Percentiles rank a stretch among this genome's conserved stretches.
phyloP scores from a whole-genome alignment of 176 grass and related monocot genomes.

The Carex scoparia region DNA sequence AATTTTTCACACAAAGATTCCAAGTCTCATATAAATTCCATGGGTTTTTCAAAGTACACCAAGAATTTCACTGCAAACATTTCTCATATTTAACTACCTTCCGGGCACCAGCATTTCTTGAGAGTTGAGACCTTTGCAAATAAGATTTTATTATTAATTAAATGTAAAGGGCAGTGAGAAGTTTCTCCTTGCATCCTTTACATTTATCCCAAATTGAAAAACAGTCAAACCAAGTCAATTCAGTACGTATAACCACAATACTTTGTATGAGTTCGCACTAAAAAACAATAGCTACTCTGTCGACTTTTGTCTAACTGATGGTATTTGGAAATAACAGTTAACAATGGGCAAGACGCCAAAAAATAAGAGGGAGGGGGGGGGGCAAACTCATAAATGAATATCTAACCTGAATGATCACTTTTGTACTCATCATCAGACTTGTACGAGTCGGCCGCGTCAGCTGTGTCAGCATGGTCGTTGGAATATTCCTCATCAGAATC shows the following conservation, averaged over 20 bases:
- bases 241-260: background rate
- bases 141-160: background rate
- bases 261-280: background rate
- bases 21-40: background rate
- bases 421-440: slow-evolving; percentile 61
- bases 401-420: slow-evolving; percentile 58
- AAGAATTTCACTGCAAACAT: background rate
- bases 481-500: slow-evolving; percentile 57
- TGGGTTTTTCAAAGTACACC: background rate
- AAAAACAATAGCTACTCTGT: background rate
- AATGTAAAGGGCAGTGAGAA: background rate
- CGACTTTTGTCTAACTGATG: background rate
- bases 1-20: background rate
- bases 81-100: background rate
- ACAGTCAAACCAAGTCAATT: background rate
- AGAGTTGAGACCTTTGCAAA: background rate
- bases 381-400: background rate
- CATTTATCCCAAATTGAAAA: background rate
- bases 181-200: slow-evolving; percentile 8
- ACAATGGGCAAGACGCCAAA: background rate
- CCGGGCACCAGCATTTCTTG: background rate
- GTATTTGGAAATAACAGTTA: background rate
- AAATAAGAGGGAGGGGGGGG: too few relatives aligned
- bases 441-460: slow-evolving; percentile 22
- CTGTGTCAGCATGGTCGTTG: slow-evolving; percentile 36